These are phyloP conservation scores for Kodamaea lidongshanica DNA, from an alignment of 805 yeast species.

Conservation along the genomic window DNA sequence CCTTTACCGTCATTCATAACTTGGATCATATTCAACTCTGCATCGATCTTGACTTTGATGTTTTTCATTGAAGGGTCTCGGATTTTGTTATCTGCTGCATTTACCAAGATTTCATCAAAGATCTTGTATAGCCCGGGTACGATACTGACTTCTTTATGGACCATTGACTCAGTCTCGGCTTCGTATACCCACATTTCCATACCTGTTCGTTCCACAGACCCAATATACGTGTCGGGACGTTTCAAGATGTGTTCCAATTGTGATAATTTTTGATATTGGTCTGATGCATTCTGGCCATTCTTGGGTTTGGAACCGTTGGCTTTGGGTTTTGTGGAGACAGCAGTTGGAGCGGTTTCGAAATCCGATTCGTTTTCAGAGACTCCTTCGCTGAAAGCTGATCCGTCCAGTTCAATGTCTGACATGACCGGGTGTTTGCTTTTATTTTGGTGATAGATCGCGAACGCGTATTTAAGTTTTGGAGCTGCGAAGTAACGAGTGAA, in stretches of 20 bases:
- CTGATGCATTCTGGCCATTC: conserved; percentile 38
- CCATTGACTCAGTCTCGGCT: conserved; percentile 35
- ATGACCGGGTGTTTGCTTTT: conserved; percentile 1
- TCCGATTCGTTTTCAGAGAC: conserved; percentile 10
- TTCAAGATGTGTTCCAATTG: conserved; percentile 94
- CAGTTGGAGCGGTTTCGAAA: conserved; percentile 10
- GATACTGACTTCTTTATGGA: conserved; percentile 58
- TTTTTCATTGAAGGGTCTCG: conserved; percentile 87
- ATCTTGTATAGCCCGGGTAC: conserved; percentile 97
- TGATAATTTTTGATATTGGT: conserved; percentile 86
- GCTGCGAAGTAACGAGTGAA: too few relatives aligned
- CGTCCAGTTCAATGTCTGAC: conserved; percentile 8
- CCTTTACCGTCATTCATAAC: conserved; percentile 93
- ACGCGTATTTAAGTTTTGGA: too few relatives aligned
- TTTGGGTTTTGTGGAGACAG: conserved; percentile 11
- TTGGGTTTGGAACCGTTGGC: conserved; percentile 6
- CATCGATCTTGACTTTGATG: conserved; percentile 75
- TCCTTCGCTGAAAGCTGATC: conserved; percentile 2
- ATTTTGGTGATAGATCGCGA: neutral
- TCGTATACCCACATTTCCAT: conserved; percentile 84
- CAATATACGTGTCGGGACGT: conserved; percentile 97
- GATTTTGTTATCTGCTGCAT: conserved; percentile 97
- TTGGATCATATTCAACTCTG: conserved; percentile 65
- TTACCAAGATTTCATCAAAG: conserved; percentile 93
- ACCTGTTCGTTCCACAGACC: conserved; percentile 80